Conservation (phyloP, 1,139 yeast species). For the Kodamaea alishanica region DNA sequence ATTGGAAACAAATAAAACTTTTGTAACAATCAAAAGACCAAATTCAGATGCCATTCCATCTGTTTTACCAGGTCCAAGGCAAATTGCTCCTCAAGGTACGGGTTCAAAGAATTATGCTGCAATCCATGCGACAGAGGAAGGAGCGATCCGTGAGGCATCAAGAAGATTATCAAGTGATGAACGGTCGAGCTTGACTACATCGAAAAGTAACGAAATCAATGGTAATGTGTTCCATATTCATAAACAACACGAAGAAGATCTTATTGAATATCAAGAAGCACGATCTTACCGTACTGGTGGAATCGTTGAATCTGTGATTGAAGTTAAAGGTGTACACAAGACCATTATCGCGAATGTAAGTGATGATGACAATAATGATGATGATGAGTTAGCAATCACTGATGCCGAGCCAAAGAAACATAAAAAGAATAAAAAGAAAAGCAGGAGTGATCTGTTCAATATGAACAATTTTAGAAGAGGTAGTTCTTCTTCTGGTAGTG, state of each 20-base stretch:
- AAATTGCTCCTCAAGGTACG: slow-evolving; percentile 12
- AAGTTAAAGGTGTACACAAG: slow-evolving; percentile 80
- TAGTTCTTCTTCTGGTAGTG: slow-evolving; percentile 1
- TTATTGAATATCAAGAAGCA: slow-evolving; percentile 30
- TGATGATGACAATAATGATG: slow-evolving; percentile 30
- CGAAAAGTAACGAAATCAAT: slow-evolving; percentile 2
- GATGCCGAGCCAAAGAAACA: slow-evolving; percentile 4
- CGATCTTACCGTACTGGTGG: slow-evolving; percentile 59
- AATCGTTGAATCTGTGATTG: slow-evolving; percentile 78
- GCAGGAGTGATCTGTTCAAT: slow-evolving; percentile 15
- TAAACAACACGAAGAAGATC: too few relatives aligned
- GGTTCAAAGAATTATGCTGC: slow-evolving; percentile 31
- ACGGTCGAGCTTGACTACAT: not conserved
- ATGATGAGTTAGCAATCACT: not conserved
- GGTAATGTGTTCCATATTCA: slow-evolving; percentile 8
- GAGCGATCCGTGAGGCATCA: slow-evolving; percentile 41
- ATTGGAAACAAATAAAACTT: slow-evolving; percentile 62
- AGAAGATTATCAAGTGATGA: slow-evolving; percentile 13
- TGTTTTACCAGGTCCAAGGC: slow-evolving; percentile 24
- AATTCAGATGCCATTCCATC: slow-evolving; percentile 21
- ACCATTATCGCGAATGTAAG: slow-evolving; percentile 71
- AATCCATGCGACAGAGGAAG: slow-evolving; percentile 49
- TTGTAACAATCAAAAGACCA: slow-evolving; percentile 66
- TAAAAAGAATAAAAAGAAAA: slow-evolving; percentile 8
- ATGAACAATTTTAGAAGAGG: slow-evolving; percentile 11